Evolutionary conservation across 495 filamentous ascomycete genomes (phyloP), one percentile per base, ranked within the genome.

Genomic region (Neurospora sp.): DNA sequence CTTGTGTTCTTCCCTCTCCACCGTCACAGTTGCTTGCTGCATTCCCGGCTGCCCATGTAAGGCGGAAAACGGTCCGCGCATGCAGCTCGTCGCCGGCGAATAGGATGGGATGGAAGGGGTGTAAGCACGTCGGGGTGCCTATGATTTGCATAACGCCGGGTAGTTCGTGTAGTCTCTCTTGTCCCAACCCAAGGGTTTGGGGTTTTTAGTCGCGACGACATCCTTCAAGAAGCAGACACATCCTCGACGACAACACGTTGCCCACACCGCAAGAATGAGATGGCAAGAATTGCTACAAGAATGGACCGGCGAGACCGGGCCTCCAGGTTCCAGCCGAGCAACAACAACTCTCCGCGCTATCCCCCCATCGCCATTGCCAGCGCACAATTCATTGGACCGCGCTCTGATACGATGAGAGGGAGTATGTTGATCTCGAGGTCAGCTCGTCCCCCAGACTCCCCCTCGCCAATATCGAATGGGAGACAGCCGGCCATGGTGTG

Each of bases 1-100:
- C 53, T 35, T 65, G 53, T 65, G 53, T 65, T 65, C 53, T 65
- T 35, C 27, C 53, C 53, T 35, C 53, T 65, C 53, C 53, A 65
- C 53, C 53, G 53, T 65, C 31, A 65, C 53, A 65, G 53, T 65
- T 65, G 53, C 27, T 65, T 65, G 69, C 73, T 76, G 77, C 71
- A 45, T 78, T 77, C 80, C 75, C 77, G 77, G 78, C 75, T 71
- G 72, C 73, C 68, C 77, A 80, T 82, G 79, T 81, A 79, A 76
- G 80, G 80, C 80, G 80, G 80, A 82, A 80, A 82, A 82, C 80
- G 80, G 80, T 82, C 80, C 80, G 80, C 80, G 71, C 79, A 76
- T 82, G 80, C 80, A 82, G 79, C 70, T 73, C 39, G 47, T 69
- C 20, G 68, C 72, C 71, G 75, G 73, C 79, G 78, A 81, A 81